Base-by-base conservation (phyloP, 2,329 filamentous ascomycete genomes). In the Zymoseptoria ardabiliae region DNA sequence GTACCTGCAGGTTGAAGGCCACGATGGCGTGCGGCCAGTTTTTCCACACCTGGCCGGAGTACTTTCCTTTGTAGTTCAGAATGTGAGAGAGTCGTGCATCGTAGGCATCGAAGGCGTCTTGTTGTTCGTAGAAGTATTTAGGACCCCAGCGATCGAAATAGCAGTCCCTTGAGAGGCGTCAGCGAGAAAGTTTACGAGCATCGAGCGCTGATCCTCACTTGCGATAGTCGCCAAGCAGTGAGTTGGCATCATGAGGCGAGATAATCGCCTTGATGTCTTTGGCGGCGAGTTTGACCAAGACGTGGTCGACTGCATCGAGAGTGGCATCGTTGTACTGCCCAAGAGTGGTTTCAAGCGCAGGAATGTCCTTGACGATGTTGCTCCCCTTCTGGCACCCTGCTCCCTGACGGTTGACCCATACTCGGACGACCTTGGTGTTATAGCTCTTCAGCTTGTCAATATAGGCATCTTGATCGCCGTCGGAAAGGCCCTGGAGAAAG, bases 11-110 rank as follows among this genome's bases (percentile, higher is more conserved):
- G 2, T 62, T 58, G 59, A 62, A 62, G 25, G 45, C 55, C 17
- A 62, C 28, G 49, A 62, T 62, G n/a, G 61, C 61, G 13, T 62
- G 55, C 9, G 54, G 41, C 59, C 58, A 62, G 25, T 28, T 49
- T 20, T 56, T 62, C 61, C 61, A 62, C 52, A 54, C 54, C 49
- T 58, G 61, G 20, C 60, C 60, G 9, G 53, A 56, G 54, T 55
- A 56, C 23, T 20, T 25, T 22, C 57, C 59, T 35, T 54, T 52
- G 30, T 60, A 60, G 21, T 60, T 60, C 21, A 60, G 50, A 22
- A 60, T 57, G 41, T 60, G 25, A n/a, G 58, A 23, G 7, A 60
- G 54, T 13, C 58, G 58, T 11, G 30, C 52, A 51, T 60, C 58
- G 25, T 60, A 60, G 2, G 54, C 52, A 30, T 35, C 53, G 30